Evolutionary conservation across 2,329 filamentous ascomycete species (phyloP), one percentile per base, ranked within the genome.

Genomic region (Aspergillus japonicus): DNA sequence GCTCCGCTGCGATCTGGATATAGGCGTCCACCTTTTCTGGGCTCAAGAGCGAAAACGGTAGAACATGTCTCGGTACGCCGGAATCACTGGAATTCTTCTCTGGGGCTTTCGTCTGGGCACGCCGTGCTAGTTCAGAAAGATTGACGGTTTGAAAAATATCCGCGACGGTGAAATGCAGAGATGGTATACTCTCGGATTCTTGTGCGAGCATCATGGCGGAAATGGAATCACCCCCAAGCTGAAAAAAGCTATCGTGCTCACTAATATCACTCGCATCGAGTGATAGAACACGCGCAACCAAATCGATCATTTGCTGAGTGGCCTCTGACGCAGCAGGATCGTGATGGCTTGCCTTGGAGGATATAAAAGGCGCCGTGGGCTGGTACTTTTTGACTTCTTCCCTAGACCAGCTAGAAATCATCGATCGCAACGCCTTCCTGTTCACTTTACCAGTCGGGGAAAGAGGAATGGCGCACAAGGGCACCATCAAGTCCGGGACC

Each of bases 181-280:
- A 12, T 44, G 54, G 5, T 19, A 31, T 8, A 14, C n/a, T 4
- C 54, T 29, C 12, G 8, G 57, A 54, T 1, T 21, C 24, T 8
- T 26, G 24, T 2, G 48, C 35, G 12, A 57, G 62, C 50, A 50
- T 60, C 64, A 71, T 66, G 2, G 68, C 67, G 16, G 56, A 61
- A 35, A 71, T 59, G 1, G 69, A 71, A 52, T 70, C 66, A 5
- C 68, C 68, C 12, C 68, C 68, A 0, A 69, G 54, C 4, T 58
- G 61, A 62, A 71, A 67, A 61, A 70, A 69, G 61, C 59, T 66
- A 35, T 69, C 62, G 42, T 65, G 50, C 4, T 54, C 54, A 21
- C 54, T 49, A 11, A 65, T 57, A 7, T 53, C 29, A 10, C 54
- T 47, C 2, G 6, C 39, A 12, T 23, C 10, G 14, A 57, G 31